Base-by-base conservation (phyloP, 75 land plant genomes). In the Pinus taeda region DNA sequence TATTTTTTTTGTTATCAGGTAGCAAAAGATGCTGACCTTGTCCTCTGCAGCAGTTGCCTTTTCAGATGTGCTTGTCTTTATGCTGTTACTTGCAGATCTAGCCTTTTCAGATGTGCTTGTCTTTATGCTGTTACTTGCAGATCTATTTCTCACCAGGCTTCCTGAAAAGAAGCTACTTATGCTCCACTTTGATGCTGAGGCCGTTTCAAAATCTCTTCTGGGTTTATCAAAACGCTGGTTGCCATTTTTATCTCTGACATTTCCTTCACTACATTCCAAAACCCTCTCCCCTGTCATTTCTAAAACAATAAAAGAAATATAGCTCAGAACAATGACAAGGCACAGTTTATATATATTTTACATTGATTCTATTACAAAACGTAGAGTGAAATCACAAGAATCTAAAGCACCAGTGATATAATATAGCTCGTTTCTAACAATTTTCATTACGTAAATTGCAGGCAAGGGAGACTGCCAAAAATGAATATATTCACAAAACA, bases 21-120 rank as follows among this genome's bases (percentile, higher is more conserved):
- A 75, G 78, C 57, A 78, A 21, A 45, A 74, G 37, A 58, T 57
- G 14, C 49, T n/a, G 21, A 75, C 79, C 71, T 74, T 82, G 64
- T 85, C 86, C 33, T 63, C 37, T 59, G 74, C 80, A 1, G 63
- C 83, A 12, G 76, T 42, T 15, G 70, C 79, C 57, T 78, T 4
- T 42, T n/a, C n/a, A 39, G 42, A 9, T 49, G 55, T 1, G 9
- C 0, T 11, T 39, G 39, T 33, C 33, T 33, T 18, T 69, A 2
- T 24, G 9, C 22, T 69, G 72, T 69, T n/a, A 30, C 30, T 18
- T 18, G 42, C 45, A 1, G 49, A 15, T 15, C 18, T 12, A 66
- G 70, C 79, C 57, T 78, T 4, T 42, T n/a, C n/a, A 39, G 42
- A 9, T 49, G 55, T 1, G 9, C 0, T 11, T 39, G 39, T 33